phyloP scores from a whole-genome alignment of 768 basidiomycete genomes.

The Leucocoprinus sp. region DNA sequence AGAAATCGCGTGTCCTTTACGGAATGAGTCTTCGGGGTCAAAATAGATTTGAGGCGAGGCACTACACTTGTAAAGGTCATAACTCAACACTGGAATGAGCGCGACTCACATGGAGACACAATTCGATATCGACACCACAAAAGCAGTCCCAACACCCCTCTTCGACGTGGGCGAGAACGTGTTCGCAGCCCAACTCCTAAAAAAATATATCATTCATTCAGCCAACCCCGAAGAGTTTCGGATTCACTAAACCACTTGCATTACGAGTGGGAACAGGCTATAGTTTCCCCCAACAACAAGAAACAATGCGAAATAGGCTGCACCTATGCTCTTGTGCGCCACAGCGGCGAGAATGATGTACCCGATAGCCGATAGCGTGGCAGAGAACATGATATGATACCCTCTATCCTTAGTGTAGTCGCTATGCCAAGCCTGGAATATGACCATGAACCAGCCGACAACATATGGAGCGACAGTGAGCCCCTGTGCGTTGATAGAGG shows the following conservation, averaged over 20 bases:
- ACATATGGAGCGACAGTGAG: conserved; percentile 51
- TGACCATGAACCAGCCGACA: conserved; percentile 47
- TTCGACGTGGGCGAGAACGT: conserved; percentile 52
- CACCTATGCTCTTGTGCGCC: conserved; percentile 42
- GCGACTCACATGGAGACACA: conserved; percentile 43
- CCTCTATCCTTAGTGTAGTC: conserved; percentile 47
- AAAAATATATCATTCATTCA: not conserved
- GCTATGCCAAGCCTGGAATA: conserved; percentile 47
- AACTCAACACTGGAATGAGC: not conserved
- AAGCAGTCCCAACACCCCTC: conserved; percentile 51
- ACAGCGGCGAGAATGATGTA: conserved; percentile 47
- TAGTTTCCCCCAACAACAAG: conserved; percentile 47
- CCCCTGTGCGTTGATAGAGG: conserved; percentile 48
- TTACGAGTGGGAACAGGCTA: conserved; percentile 49
- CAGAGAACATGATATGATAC: conserved; percentile 46
- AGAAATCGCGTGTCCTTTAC: conserved; percentile 49
- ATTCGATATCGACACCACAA: conserved; percentile 53
- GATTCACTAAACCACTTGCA: no score
- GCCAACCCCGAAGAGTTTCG: no score
- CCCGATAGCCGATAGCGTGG: conserved; percentile 37
- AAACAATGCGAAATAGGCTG: conserved; percentile 51
- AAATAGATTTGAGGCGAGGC: conserved; percentile 53
- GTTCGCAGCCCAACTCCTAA: conserved; percentile 54
- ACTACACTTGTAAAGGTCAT: conserved; percentile 18
- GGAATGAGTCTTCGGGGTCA: conserved; percentile 39